Percentiles rank a stretch among this genome's conserved stretches.
Evolutionary conservation across 2,329 filamentous ascomycete species (phyloP).

Genomic region (Cladosporium sp.): DNA sequence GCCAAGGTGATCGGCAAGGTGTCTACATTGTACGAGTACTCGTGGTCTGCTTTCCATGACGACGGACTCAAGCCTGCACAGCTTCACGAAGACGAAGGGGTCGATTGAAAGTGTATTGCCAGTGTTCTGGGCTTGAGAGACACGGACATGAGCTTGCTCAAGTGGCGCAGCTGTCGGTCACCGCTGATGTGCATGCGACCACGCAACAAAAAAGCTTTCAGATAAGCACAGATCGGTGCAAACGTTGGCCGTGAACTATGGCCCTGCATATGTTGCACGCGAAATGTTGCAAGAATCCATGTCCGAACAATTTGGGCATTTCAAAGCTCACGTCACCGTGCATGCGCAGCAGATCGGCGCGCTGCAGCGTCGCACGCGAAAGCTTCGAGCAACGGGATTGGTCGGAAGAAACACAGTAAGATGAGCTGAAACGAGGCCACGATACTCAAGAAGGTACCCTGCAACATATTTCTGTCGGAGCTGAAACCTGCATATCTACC

Average conservation of each 20-base stretch:
- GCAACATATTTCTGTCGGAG: slow-evolving; percentile 1
- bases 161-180: background rate
- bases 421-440: slow-evolving; percentile 13
- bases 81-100: background rate
- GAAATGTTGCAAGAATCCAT: background rate
- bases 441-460: background rate
- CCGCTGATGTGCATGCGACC: background rate
- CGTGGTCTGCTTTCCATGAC: background rate
- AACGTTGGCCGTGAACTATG: background rate
- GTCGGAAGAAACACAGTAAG: background rate
- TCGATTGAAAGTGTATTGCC: slow-evolving; percentile 6
- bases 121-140: background rate
- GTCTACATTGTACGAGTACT: background rate
- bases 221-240: background rate
- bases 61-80: slow-evolving; percentile 21
- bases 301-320: background rate
- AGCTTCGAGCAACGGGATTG: slow-evolving; percentile 11
- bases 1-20: slow-evolving; percentile 69
- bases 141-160: background rate
- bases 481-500: slow-evolving; percentile 1
- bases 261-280: background rate
- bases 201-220: background rate
- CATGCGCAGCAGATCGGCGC: slow-evolving; percentile 2
- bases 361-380: background rate
- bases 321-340: slow-evolving; percentile 14